phyloP scores from a whole-genome alignment of 495 filamentous ascomycete species.

The Talaromyces proteolyticus region DNA sequence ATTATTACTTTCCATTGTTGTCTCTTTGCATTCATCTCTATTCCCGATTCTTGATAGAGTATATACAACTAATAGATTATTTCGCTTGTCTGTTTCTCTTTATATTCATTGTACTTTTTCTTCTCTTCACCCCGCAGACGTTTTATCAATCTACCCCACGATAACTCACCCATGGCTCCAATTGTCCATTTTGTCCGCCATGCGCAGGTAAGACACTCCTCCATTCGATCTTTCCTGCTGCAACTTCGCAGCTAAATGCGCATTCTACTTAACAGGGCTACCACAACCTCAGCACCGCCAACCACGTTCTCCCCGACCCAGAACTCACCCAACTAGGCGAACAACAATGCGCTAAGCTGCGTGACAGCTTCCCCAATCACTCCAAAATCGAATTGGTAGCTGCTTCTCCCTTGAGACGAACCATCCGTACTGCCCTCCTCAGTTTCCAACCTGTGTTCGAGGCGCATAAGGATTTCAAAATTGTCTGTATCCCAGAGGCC shows the following conservation, averaged over 20 bases:
- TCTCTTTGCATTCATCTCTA: too few relatives aligned
- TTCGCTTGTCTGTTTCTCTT: background rate
- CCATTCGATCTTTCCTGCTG: too few relatives aligned
- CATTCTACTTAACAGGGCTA: too few relatives aligned
- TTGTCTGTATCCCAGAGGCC: constrained; percentile 70
- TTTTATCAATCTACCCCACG: background rate
- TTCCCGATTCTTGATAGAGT: too few relatives aligned
- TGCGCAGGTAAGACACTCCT: constrained; percentile 47
- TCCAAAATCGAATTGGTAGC: constrained; percentile 63
- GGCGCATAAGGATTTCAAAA: constrained; percentile 36
- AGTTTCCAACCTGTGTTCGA: constrained; percentile 55
- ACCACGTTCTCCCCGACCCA: constrained; percentile 72
- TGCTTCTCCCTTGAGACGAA: constrained; percentile 78
- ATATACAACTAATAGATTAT: background rate
- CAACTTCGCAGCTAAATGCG: too few relatives aligned
- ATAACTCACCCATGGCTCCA: constrained; percentile 25
- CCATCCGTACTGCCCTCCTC: constrained; percentile 72
- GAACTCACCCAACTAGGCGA: constrained; percentile 71
- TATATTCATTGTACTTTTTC: too few relatives aligned
- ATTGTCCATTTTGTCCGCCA: constrained; percentile 48
- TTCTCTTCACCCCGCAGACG: too few relatives aligned
- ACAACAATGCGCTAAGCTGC: constrained; percentile 64
- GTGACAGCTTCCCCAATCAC: constrained; percentile 56
- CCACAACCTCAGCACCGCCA: constrained; percentile 72
- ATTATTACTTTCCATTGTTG: background rate